phyloP scores from a whole-genome alignment of 306 rosid genomes.

The Casuarina glauca region DNA sequence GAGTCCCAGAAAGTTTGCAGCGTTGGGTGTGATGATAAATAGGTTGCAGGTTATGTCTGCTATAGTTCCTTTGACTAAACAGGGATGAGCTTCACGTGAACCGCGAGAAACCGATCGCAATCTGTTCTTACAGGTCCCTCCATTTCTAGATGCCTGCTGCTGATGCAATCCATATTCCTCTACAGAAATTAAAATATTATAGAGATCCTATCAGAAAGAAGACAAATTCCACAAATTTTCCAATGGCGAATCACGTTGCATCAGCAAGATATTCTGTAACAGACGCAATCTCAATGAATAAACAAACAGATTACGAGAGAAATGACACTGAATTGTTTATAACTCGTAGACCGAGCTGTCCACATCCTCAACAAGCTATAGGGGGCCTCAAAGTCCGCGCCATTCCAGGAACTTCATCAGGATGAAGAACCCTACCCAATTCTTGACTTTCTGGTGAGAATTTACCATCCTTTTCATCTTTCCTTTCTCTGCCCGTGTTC shows the following conservation, averaged over 20 bases:
- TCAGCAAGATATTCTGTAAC: constrained; percentile 49
- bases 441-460: constrained; percentile 41
- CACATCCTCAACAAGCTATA: constrained; percentile 39
- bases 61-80: too few relatives aligned
- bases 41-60: too few relatives aligned
- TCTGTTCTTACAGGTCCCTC: constrained; percentile 34
- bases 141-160: constrained; percentile 41
- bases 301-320: constrained; percentile 23
- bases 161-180: constrained; percentile 42
- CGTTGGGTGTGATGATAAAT: neutral
- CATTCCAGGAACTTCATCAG: constrained; percentile 33
- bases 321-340: constrained; percentile 28
- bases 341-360: constrained; percentile 36
- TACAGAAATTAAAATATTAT: constrained; percentile 34
- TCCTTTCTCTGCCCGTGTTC: too few relatives aligned
- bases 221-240: constrained; percentile 38
- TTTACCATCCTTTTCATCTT: too few relatives aligned
- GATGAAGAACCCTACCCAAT: constrained; percentile 38
- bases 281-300: constrained; percentile 43
- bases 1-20: neutral
- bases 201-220: constrained; percentile 23
- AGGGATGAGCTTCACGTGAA: constrained; percentile 48
- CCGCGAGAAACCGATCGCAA: constrained; percentile 38
- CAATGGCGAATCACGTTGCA: constrained; percentile 36
- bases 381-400: constrained; percentile 47